phyloP scores from a whole-genome alignment of 2,329 filamentous ascomycete genomes.

The Penicillium sp. region DNA sequence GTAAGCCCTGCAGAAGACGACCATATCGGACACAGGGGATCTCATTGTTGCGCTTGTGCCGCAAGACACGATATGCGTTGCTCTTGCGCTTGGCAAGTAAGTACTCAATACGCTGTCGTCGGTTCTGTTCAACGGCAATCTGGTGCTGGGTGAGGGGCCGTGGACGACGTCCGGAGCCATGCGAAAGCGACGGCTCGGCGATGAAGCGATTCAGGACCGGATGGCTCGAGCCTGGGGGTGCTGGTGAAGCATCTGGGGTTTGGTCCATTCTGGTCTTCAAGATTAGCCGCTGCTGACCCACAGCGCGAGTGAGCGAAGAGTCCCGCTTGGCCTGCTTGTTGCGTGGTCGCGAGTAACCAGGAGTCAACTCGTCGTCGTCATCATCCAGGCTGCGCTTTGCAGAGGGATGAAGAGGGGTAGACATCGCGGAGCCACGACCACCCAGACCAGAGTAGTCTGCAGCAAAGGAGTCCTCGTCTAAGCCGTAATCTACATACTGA shows the following conservation, averaged over 20 bases:
- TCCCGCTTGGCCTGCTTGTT: conserved; percentile 46
- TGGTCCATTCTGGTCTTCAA: conserved; percentile 51
- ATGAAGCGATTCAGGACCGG: conserved; percentile 48
- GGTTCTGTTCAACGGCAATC: conserved; percentile 54
- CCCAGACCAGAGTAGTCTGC: conserved; percentile 37
- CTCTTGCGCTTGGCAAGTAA: conserved; percentile 48
- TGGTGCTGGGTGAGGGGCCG: conserved; percentile 56
- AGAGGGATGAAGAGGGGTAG: conserved; percentile 45
- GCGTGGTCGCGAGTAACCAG: conserved; percentile 43
- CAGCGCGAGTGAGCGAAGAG: conserved; percentile 41
- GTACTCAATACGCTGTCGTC: conserved; percentile 53
- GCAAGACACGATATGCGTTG: conserved; percentile 44
- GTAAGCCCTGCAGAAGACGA: conserved; percentile 47
- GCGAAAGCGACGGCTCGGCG: conserved; percentile 37
- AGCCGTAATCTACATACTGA: conserved; percentile 30
- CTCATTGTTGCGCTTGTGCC: conserved; percentile 43
- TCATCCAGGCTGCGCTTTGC: conserved; percentile 40
- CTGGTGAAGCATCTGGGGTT: conserved; percentile 48
- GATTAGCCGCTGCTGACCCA: conserved; percentile 46
- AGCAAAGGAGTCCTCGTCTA: conserved; percentile 41
- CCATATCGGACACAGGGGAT: conserved; percentile 47
- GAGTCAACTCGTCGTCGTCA: conserved; percentile 48
- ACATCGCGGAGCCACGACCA: conserved; percentile 37
- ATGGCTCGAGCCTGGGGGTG: conserved; percentile 48
- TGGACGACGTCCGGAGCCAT: conserved; percentile 44